phyloP scores from a whole-genome alignment of 768 basidiomycete genomes.

The Cubamyces sp. region DNA sequence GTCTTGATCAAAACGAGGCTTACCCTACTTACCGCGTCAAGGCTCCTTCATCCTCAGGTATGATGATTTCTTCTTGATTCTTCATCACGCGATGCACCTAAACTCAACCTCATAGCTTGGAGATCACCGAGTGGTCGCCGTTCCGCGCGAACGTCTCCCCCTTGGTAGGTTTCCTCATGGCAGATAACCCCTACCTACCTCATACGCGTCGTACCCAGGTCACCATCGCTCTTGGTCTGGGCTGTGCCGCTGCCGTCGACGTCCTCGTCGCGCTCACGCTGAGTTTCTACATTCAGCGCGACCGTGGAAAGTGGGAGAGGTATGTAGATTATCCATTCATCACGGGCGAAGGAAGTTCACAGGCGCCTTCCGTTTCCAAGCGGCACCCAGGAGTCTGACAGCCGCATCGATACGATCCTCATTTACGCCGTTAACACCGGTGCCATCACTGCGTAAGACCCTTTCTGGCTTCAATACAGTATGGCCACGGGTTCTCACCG shows the following conservation, averaged over 20 bases:
- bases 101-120: not conserved
- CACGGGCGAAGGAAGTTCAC: not conserved
- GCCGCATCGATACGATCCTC: slow-evolving; percentile 9
- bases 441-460: slow-evolving; percentile 6
- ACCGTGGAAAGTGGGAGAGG: slow-evolving; percentile 6
- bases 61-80: not conserved
- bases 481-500: too few relatives aligned
- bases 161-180: not conserved
- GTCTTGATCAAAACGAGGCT: too few relatives aligned
- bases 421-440: slow-evolving; percentile 15
- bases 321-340: not conserved
- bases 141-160: slow-evolving; percentile 10
- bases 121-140: slow-evolving; percentile 3
- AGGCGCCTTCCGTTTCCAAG: not conserved
- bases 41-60: slow-evolving; percentile 14
- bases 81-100: too few relatives aligned
- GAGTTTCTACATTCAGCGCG: slow-evolving; percentile 3
- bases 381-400: not conserved
- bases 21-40: not conserved
- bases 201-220: not conserved
- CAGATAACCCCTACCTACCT: not conserved
- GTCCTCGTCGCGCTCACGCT: slow-evolving; percentile 6
- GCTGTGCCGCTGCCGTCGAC: slow-evolving; percentile 16
- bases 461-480: not conserved
- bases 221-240: slow-evolving; percentile 14